Base-by-base conservation (phyloP, 495 filamentous ascomycete species). In the Aspergillus diversus region DNA sequence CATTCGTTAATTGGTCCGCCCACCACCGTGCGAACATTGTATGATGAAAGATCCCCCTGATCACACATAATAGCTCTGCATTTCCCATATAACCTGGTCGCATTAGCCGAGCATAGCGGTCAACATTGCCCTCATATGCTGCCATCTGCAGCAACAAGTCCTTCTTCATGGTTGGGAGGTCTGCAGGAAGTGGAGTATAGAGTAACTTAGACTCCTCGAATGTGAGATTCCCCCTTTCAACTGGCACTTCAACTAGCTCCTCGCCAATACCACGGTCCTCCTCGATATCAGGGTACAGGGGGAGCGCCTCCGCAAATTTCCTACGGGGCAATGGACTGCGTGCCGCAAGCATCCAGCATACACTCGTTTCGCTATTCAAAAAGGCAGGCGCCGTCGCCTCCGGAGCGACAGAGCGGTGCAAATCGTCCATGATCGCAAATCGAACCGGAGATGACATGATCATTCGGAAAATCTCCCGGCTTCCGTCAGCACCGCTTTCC, bases 351-450 rank as follows among this genome's bases (percentile, higher is more conserved):
- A 35, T 47, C 31, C 60, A 74, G 16, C 56, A 56, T 47, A 70
- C 63, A 47, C 61, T 63, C 7, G 71, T 73, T 51, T 73, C 71
- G 33, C 64, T 59, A 60, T 75, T 73, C 15, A 73, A 46, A 43
- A 34, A 55, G 54, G 63, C 67, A 12, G 51, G 42, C 32, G 39
- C 47, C 16, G 59, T 64, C 13, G 61, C 55, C 5, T 61, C 59
- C 55, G 69, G 27, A 43, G 70, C 51, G 34, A 72, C 63, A 4
- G 60, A 56, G 21, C 68, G 64, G n/a, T 55, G 63, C 61, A 70
- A 72, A 53, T 73, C 71, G 60, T 75, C 66, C 69, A 71, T 75
- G 55, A 71, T 61, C 16, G 37, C 52, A 59, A 68, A 75, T 55
- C 54, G 58, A 15, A 69, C 31, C 33, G 60, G 56, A 16, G 61